These are phyloP conservation scores for Aphanomyces euteiches DNA, from an alignment of 352 stramenopile genomes.

Conservation along the genomic window DNA sequence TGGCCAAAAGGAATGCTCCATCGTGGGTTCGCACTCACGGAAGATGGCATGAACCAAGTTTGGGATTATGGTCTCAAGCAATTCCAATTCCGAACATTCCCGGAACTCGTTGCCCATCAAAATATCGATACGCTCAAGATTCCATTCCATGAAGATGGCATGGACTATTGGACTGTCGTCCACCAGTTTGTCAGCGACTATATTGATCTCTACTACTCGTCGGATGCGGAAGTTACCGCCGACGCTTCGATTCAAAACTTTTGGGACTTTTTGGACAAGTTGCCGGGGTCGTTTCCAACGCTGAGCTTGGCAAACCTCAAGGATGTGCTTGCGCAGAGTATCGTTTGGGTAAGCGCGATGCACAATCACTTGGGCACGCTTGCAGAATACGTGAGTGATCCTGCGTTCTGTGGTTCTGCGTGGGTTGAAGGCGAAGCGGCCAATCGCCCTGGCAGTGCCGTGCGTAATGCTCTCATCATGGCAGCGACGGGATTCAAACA, in stretches of 20 bases:
- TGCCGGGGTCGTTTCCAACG: neutral
- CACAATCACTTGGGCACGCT: constrained; percentile 4
- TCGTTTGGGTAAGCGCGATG: neutral
- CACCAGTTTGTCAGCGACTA: constrained; percentile 14
- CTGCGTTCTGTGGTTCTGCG: neutral
- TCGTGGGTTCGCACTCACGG: constrained; percentile 12
- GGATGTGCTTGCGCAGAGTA: neutral
- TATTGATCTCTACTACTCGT: constrained; percentile 23
- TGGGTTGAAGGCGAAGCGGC: constrained; percentile 12
- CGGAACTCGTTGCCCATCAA: constrained; percentile 4
- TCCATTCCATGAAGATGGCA: constrained; percentile 28
- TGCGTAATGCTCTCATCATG: neutral
- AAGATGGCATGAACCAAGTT: constrained; percentile 24
- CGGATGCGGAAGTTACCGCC: neutral
- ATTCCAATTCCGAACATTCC: constrained; percentile 23
- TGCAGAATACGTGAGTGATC: constrained; percentile 5
- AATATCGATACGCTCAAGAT: constrained; percentile 24
- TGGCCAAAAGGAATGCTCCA: constrained; percentile 30
- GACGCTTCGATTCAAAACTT: constrained; percentile 1
- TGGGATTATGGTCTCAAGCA: constrained; percentile 21
- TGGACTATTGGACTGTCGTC: constrained; percentile 26
- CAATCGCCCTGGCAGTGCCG: neutral
- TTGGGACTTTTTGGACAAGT: constrained; percentile 11
- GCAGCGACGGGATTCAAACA: neutral
- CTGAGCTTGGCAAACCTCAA: neutral